These are phyloP conservation scores for Geotrichum klebahnii DNA, from an alignment of 1,139 yeast genomes.

Conservation along the genomic window DNA sequence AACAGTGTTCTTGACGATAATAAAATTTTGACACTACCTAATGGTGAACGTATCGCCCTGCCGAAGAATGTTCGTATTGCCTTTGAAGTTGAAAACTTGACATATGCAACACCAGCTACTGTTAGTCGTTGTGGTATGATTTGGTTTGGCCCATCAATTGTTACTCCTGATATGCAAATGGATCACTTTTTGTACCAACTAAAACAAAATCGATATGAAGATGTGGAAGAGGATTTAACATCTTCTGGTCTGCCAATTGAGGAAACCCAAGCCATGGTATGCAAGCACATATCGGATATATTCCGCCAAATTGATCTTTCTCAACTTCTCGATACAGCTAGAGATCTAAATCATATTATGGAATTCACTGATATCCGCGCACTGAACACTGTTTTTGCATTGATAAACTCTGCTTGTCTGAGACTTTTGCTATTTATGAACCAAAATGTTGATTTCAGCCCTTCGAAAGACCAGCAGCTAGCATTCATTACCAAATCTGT, in stretches of 20 bases:
- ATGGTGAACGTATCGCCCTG: conserved; percentile 75
- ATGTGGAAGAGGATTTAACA: conserved; percentile 34
- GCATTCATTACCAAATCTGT: conserved; percentile 43
- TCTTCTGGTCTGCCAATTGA: conserved; percentile 20
- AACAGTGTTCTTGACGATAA: conserved; percentile 92
- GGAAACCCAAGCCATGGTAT: conserved; percentile 20
- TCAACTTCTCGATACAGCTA: conserved; percentile 30
- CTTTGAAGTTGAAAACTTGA: conserved; percentile 70
- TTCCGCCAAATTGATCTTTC: conserved; percentile 27
- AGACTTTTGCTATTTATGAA: conserved; percentile 26
- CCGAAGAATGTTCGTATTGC: conserved; percentile 62
- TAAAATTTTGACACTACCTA: conserved; percentile 73
- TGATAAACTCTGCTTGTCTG: conserved; percentile 30
- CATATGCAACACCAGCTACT: conserved; percentile 82
- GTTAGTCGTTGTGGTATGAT: conserved; percentile 90
- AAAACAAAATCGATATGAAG: conserved; percentile 28
- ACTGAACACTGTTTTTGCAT: conserved; percentile 41
- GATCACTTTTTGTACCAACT: conserved; percentile 27
- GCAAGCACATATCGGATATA: conserved; percentile 15
- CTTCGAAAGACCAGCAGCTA: conserved; percentile 29
- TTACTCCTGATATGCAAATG: conserved; percentile 35
- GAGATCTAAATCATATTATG: conserved; percentile 52
- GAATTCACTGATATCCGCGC: conserved; percentile 43
- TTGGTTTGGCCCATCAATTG: conserved; percentile 53
- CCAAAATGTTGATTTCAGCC: conserved; percentile 31